These are phyloP conservation scores for Eucalyptus virginea DNA, from an alignment of 345 rosid species.

Conservation along the genomic window DNA sequence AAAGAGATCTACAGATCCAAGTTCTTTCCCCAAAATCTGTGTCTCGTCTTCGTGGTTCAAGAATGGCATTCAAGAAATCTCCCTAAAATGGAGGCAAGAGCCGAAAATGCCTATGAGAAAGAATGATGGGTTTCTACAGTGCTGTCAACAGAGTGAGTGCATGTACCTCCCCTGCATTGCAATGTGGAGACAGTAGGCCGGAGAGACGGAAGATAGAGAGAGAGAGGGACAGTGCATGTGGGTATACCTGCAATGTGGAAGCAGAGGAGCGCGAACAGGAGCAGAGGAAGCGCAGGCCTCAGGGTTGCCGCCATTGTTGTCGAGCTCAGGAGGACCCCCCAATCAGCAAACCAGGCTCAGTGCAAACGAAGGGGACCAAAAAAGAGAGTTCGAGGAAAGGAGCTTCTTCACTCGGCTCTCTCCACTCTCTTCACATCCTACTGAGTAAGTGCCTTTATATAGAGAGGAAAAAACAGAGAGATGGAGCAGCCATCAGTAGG, in stretches of 20 bases:
- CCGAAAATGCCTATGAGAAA: background rate
- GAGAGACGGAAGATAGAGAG: background rate
- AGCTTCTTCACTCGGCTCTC: background rate
- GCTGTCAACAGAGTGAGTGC: background rate
- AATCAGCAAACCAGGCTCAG: background rate
- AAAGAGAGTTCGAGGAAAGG: background rate
- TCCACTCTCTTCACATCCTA: background rate
- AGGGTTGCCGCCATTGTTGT: slow-evolving; percentile 5
- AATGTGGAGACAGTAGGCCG: background rate
- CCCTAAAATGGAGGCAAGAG: background rate
- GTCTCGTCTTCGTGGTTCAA: background rate
- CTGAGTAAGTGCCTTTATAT: background rate
- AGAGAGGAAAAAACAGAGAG: background rate
- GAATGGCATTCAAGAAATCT: background rate
- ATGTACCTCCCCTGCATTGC: background rate
- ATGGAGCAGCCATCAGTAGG: background rate
- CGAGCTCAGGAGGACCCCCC: background rate
- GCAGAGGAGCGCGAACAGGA: slow-evolving; percentile 11
- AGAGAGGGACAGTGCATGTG: background rate
- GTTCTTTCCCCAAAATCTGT: background rate
- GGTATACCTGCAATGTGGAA: slow-evolving; percentile 21
- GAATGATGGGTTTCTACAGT: background rate
- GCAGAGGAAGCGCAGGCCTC: background rate
- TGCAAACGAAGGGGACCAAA: background rate
- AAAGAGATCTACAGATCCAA: background rate